These are phyloP conservation scores for Umbelopsis ramanniana DNA, from an alignment of 192 early-diverging fungal genomes.

Conservation along the genomic window DNA sequence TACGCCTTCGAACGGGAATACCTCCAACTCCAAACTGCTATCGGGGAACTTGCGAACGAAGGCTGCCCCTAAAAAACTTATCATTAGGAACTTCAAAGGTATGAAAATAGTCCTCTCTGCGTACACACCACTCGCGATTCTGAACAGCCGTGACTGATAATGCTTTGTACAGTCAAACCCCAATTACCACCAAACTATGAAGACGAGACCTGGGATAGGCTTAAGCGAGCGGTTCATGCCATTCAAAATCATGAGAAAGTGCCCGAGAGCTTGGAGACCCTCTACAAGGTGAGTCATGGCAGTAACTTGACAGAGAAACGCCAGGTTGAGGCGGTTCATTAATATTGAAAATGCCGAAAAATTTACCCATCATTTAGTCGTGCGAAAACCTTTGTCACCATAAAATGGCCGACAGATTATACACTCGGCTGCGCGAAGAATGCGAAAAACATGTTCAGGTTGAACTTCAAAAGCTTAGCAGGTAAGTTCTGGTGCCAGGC, in stretches of 20 bases:
- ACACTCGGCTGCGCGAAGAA: constrained; percentile 61
- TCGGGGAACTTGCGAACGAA: constrained; percentile 3
- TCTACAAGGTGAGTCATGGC: constrained; percentile 65
- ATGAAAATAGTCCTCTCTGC: background rate
- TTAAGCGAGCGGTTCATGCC: constrained; percentile 72
- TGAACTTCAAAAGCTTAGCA: constrained; percentile 48
- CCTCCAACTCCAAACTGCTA: background rate
- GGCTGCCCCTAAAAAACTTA: constrained; percentile 57
- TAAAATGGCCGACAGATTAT: constrained; percentile 67
- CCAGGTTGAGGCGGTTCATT: constrained; percentile 25
- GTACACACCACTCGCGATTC: constrained; percentile 8
- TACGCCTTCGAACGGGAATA: constrained; percentile 14
- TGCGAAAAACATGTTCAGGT: constrained; percentile 56
- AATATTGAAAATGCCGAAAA: constrained; percentile 17
- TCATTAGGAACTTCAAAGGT: constrained; percentile 69
- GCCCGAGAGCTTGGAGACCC: constrained; percentile 75
- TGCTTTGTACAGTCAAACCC: constrained; percentile 46
- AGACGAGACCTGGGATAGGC: constrained; percentile 61
- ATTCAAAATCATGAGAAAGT: constrained; percentile 69
- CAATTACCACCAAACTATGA: constrained; percentile 72
- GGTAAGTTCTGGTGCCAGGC: constrained; percentile 20
- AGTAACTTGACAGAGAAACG: background rate
- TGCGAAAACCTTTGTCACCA: constrained; percentile 83
- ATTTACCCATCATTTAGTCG: constrained; percentile 32
- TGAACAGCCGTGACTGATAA: background rate